Base-by-base conservation (phyloP, 306 rosid species). In the Crotalaria pallida region DNA sequence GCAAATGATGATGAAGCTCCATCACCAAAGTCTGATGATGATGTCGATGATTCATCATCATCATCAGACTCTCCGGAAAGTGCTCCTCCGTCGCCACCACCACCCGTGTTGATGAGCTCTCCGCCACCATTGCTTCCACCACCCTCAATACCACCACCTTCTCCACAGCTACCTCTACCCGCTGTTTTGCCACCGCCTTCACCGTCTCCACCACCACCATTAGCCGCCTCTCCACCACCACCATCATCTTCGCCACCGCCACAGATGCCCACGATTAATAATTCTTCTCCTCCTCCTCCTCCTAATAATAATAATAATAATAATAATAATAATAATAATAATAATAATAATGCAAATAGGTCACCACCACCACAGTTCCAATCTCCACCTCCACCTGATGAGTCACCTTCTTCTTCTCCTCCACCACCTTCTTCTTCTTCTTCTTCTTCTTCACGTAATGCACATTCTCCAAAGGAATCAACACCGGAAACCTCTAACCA, bases 281-380 rank as follows among this genome's bases (percentile, higher is more conserved):
- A 9, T 31, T 22, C 57, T 41, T 3, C 47, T 4, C 1, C 52
- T 19, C 5, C 58, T 29, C 6, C 58, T 21, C n/a, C n/a, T 7
- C 7, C 38, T 21, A 31, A 6, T n/a, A 59, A 27, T 3, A 27
- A 27, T 27, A 27, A 27, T 3, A n/a, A n/a, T n/a, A n/a, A n/a
- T n/a, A n/a, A n/a, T 21, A 31, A 6, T n/a, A 59, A 27, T 3
- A 27, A 27, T 27, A 27, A 27, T 3, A n/a, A n/a, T n/a, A n/a
- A n/a, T n/a, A n/a, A n/a, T n/a, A n/a, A n/a, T n/a, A n/a, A n/a
- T n/a, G n/a, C n/a, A n/a, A n/a, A n/a, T n/a, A n/a, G n/a, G n/a
- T n/a, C 79, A 2, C 24, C 82, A 6, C 38, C 65, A 26, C 62
- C 84, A 4, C 63, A 65, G 7, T 23, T 76, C 3, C 3, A 56